Conservation (phyloP, 306 rosid genomes). For the Dalbergia cultrata region DNA sequence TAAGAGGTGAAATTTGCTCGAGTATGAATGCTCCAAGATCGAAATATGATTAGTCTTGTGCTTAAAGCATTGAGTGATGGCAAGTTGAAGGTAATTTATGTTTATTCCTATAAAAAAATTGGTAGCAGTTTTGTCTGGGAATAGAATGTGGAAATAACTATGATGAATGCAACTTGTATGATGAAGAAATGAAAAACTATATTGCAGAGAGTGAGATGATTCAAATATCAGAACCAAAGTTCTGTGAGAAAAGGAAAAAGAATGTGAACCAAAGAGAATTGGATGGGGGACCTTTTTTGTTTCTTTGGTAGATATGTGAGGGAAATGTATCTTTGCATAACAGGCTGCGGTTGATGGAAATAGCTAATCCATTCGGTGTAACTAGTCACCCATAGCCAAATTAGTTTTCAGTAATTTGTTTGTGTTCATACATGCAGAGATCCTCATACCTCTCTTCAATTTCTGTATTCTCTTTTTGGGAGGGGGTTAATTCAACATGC, state of each 20-base stretch:
- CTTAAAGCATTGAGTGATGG: constrained; percentile 27
- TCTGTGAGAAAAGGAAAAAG: background rate
- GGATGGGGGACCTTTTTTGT: background rate
- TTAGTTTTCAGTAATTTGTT: constrained; percentile 22
- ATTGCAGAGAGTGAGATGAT: constrained; percentile 12
- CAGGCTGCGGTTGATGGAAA: background rate
- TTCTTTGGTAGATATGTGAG: constrained; percentile 26
- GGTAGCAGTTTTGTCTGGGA: constrained; percentile 6
- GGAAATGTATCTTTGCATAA: constrained; percentile 13
- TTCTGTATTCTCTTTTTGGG: constrained; percentile 16
- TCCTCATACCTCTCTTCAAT: constrained; percentile 20
- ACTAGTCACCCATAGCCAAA: constrained; percentile 27
- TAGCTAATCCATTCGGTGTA: background rate
- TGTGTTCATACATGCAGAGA: constrained; percentile 4
- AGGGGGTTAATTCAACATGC: background rate
- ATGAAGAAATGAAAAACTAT: constrained; percentile 12
- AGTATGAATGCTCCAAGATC: constrained; percentile 1
- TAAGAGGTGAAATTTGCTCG: constrained; percentile 12
- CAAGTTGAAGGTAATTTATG: constrained; percentile 9
- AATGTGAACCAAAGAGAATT: constrained; percentile 31
- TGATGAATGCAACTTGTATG: constrained; percentile 20
- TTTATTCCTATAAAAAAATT: background rate
- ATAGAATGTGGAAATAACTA: constrained; percentile 17
- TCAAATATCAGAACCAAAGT: constrained; percentile 23
- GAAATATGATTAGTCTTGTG: constrained; percentile 5